Base-by-base conservation (phyloP, 768 basidiomycete genomes). In the Tricholoma matsutake region DNA sequence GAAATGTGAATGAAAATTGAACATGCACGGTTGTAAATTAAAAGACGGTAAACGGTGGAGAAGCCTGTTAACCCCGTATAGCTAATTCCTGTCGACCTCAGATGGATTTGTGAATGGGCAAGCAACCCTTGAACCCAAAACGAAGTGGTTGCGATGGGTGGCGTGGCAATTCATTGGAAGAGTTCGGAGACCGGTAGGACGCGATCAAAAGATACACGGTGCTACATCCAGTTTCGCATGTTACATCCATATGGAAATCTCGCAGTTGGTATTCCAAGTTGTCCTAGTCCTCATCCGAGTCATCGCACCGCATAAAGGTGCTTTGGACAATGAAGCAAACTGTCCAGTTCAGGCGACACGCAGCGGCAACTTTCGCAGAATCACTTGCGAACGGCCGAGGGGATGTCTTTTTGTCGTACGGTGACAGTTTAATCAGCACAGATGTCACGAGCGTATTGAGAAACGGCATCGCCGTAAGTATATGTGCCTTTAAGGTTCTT, bases 401-500 rank as follows among this genome's bases (percentile, higher is more conserved):
- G 37, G 34, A 47, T 22, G 29, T 10, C 32, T n/a, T 58, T 47
- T 39, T 49, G 3, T 25, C 22, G 22, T 4, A 22, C n/a, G 28
- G 41, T 32, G 37, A 16, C 54, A 52, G 32, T 31, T 41, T 61
- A 34, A 47, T 59, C 45, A 49, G 29, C 31, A 41, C 22, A 18
- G 16, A 13, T 22, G 39, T 62, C 49, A 57, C 52, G 18, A 28
- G 31, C 22, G 22, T 32, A 53, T 35, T 51, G 25, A 55, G 43
- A 45, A 56, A 45, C 6, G 20, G 35, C 16, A 62, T 32, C 31
- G 43, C 39, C 18, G 18, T 59, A 41, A 60, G 58, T 59, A 54
- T 49, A 55, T 53, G 62, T 63, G 54, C 64, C 64, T 63, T 65
- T 63, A 25, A 34, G 54, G 43, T 62, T 64, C 66, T 64, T 67